A percentile compares a stretch with the other conserved stretches of the same genome.
These are phyloP conservation scores for Helminthosporium solani DNA, from an alignment of 2,329 filamentous ascomycete species.

Conservation along the genomic window DNA sequence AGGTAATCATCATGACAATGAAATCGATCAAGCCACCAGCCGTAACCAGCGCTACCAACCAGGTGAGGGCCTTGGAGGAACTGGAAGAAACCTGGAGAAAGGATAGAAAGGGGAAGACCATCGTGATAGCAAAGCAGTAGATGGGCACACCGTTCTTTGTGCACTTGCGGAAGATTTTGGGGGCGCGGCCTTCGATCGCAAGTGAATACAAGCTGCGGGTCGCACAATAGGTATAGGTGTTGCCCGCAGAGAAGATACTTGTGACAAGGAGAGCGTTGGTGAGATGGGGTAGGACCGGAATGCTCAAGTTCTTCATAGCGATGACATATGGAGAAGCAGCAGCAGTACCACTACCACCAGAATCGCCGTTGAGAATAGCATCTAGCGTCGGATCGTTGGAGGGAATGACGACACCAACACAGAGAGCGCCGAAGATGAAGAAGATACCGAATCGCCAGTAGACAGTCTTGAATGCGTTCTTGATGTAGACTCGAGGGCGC, in stretches of 20 bases:
- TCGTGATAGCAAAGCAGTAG: conserved; percentile 67
- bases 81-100: conserved; percentile 71
- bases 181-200: conserved; percentile 55
- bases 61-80: conserved; percentile 67
- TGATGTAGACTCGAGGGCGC: conserved; percentile 49
- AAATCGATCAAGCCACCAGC: conserved; percentile 60
- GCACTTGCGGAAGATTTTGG: conserved; percentile 57
- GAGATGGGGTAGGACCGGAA: conserved; percentile 57
- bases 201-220: conserved; percentile 56
- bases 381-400: conserved; percentile 72
- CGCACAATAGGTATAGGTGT: conserved; percentile 57
- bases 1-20: conserved; percentile 58
- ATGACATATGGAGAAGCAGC: conserved; percentile 65
- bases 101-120: conserved; percentile 67
- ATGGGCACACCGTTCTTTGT: conserved; percentile 68
- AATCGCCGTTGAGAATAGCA: conserved; percentile 42
- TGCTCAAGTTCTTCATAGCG: conserved; percentile 57
- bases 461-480: conserved; percentile 51
- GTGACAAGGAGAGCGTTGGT: conserved; percentile 59
- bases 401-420: conserved; percentile 52
- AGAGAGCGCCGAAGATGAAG: conserved; percentile 50
- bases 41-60: conserved; percentile 72
- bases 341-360: conserved; percentile 47
- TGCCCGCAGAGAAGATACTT: conserved; percentile 57
- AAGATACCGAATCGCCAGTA: conserved; percentile 50